Base-by-base conservation (phyloP, 208 protist species). In the Trypanosoma theileri region DNA sequence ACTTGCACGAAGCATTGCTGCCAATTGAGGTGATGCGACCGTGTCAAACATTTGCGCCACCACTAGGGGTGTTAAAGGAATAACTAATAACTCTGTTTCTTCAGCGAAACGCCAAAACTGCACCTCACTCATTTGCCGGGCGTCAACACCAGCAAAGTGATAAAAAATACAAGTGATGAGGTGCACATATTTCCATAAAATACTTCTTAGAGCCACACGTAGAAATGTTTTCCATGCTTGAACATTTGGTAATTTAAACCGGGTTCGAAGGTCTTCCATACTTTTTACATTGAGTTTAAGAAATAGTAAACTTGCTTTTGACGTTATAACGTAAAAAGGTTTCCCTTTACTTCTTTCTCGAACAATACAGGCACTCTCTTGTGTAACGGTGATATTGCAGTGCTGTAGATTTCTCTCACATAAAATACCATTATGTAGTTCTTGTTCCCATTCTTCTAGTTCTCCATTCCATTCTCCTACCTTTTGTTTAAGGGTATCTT, bases 81-180 rank as follows among this genome's bases (percentile, higher is more conserved):
- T 59, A 9, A 60, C 35, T 21, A 82, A 51, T 6, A 81, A 3
- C 0, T 59, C 57, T 26, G 48, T 59, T 22, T 51, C 67, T 60
- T 92, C 86, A 1, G 85, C 76, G 57, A 95, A 92, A 22, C 85
- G 71, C 90, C 90, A 95, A 75, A 93, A 93, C 57, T 76, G 71
- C 31, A 85, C 80, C 65, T 95, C 90, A 31, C 77, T 71, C 78
- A 95, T 77, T 21, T 70, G 61, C 45, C 69, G 72, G 4, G 83
- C 73, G 64, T 84, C 80, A 19, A 79, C 77, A 17, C 86, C 85
- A 24, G 86, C 89, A 57, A 84, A 92, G 55, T 71, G 59, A 69
- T 85, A 86, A 68, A 93, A 95, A 59, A 92, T 54, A 6, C 83
- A 75, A 4, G 80, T 77, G 28, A 83, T 76, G 9, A 71, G 70